A percentile compares a stretch with the other conserved stretches of the same genome.
These are phyloP conservation scores for Cucumis sativus DNA, from an alignment of 306 rosid species.

Conservation along the genomic window Cucumber_9930_V3 NC_026656.2:15734001-15734500, in stretches of 20 bases:
- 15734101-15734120: not conserved
- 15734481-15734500: constrained; percentile 95
- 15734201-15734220: constrained; percentile 8
- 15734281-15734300: constrained; percentile 98
- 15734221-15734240: constrained; percentile 72
- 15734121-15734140: not conserved
- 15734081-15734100: not conserved
- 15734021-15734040: constrained; percentile 93
- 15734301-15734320: constrained; percentile 99
- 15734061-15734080: constrained; percentile 93
- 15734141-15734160: not conserved
- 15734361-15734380: not conserved
- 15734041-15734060: constrained; percentile 97
- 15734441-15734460: constrained; percentile 83
- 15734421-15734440: constrained; percentile 45
- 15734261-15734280: constrained; percentile 83
- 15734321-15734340: constrained; percentile 12
- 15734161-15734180: not conserved
- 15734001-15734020: constrained; percentile 89
- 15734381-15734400: no score
- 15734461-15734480: constrained; percentile 88
- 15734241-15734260: constrained; percentile 95
- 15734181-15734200: not conserved
- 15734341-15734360: not conserved
- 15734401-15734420: not conserved